A percentile compares a stretch with the other conserved stretches of the same genome.
These are phyloP conservation scores for Yamadazyma buinensis DNA, from an alignment of 1,139 yeast genomes.

Conservation along the genomic window DNA sequence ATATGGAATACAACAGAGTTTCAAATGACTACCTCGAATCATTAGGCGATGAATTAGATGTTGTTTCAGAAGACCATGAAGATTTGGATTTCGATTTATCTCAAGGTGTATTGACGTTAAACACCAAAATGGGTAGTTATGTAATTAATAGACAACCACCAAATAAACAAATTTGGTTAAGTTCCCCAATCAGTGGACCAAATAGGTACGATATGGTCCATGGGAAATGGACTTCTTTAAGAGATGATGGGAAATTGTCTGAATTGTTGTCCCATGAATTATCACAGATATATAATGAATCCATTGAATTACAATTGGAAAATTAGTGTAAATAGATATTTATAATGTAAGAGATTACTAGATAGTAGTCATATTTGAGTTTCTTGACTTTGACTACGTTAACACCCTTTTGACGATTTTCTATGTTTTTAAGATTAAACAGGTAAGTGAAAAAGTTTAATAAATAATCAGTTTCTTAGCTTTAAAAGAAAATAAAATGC, in stretches of 20 bases:
- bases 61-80: conserved; percentile 53
- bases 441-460: too few species aligned
- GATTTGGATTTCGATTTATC: conserved; percentile 74
- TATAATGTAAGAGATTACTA: too few species aligned
- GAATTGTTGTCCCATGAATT: conserved; percentile 49
- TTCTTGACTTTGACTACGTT: too few species aligned
- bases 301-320: conserved; percentile 17
- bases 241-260: conserved; percentile 50
- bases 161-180: conserved; percentile 87
- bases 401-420: too few species aligned
- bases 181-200: conserved; percentile 93
- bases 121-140: conserved; percentile 66
- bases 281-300: conserved; percentile 30
- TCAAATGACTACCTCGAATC: conserved; percentile 65
- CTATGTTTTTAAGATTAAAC: too few species aligned
- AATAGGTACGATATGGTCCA: conserved; percentile 57
- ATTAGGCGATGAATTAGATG: conserved; percentile 62
- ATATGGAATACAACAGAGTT: conserved; percentile 50
- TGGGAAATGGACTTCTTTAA: conserved; percentile 58
- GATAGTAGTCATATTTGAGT: too few species aligned
- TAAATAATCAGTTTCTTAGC: too few species aligned
- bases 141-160: conserved; percentile 94
- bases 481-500: too few species aligned
- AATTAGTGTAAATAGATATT: conserved; percentile 6
- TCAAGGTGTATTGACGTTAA: conserved; percentile 79